Evolutionary conservation across 495 filamentous ascomycete species (phyloP), one percentile per base, ranked within the genome.

Genomic region (Podospora comata): DNA sequence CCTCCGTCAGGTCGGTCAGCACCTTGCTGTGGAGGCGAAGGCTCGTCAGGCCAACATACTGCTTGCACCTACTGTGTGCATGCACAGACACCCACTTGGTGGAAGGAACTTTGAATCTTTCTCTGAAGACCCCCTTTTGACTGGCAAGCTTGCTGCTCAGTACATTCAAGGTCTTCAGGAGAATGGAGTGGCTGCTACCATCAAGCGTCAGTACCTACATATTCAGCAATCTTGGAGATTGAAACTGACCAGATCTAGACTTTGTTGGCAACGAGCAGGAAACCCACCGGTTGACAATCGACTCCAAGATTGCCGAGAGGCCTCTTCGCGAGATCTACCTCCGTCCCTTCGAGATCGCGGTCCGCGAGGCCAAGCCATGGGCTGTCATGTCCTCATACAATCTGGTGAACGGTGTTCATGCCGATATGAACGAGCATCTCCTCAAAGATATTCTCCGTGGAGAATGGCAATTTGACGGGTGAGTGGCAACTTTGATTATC

Each of bases 381-480:
- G 90, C 91, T 44, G 76, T 94, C 61, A 96, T 96, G 92, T 89
- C 87, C 0, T 88, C 90, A n/a, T 96, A 96, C 69, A 94, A 94
- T 71, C 81, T 89, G n/a, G 80, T 94, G 68, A 94, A 94, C 75
- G 92, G 92, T 0, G 80, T 82, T 11, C 91, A 96, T 76, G 87
- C 89, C 11, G 91, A 91, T 74, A 90, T 91, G 86, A 90, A 91
- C 64, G 79, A 83, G 58, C 83, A 88, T 66, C 85, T 89, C 1
- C 81, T 97, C 44, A 86, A 87, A 64, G 86, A 90, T 57, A 86
- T 93, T n/a, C 79, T 96, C 34, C 84, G 91, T 55, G 86, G 84
- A 55, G 92, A 96, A 74, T 93, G 90, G 91, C 80, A 80, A 2
- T 95, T 87, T 78, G 88, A 93, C 67, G 86, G 86, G 85, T 87